Evolutionary conservation across 2,329 filamentous ascomycete genomes (phyloP).

Genomic region (Ceratocystiopsis sp.): DNA sequence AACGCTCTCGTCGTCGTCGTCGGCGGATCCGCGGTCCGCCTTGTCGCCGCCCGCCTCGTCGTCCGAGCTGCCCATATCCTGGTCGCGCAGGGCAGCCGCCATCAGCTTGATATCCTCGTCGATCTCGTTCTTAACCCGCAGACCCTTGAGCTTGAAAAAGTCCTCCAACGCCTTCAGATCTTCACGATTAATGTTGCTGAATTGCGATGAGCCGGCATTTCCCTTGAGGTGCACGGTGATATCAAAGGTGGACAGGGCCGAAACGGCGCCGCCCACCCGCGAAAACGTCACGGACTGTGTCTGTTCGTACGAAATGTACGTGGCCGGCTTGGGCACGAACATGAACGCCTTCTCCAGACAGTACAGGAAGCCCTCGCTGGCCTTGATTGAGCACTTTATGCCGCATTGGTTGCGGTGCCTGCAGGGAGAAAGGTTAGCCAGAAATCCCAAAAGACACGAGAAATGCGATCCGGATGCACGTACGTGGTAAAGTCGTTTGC

Average conservation of each 20-base stretch:
- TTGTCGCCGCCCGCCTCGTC: constrained; percentile 57
- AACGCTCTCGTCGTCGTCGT: constrained; percentile 87
- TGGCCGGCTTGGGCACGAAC: constrained; percentile 96
- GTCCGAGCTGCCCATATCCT: constrained; percentile 69
- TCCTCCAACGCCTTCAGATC: constrained; percentile 92
- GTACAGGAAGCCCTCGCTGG: constrained; percentile 93
- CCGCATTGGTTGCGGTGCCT: constrained; percentile 84
- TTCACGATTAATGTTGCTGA: constrained; percentile 98
- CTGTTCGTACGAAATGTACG: constrained; percentile 91
- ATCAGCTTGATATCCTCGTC: constrained; percentile 75
- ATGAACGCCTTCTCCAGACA: constrained; percentile 97
- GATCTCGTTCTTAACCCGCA: constrained; percentile 98
- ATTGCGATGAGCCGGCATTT: constrained; percentile 77
- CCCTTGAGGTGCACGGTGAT: constrained; percentile 85
- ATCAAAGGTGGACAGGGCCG: constrained; percentile 88
- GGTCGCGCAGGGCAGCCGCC: constrained; percentile 66
- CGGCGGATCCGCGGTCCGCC: constrained; percentile 73
- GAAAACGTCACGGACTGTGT: constrained; percentile 87
- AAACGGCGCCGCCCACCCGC: constrained; percentile 83
- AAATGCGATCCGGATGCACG: constrained; percentile 10
- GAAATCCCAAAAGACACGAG: background rate
- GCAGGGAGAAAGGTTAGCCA: background rate
- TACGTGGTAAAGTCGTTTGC: constrained; percentile 83
- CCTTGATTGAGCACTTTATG: constrained; percentile 99
- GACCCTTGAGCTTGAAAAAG: constrained; percentile 90